These are phyloP conservation scores for Trichoderma simmonsii DNA, from an alignment of 2,329 filamentous ascomycete genomes.

Conservation along the genomic window DNA sequence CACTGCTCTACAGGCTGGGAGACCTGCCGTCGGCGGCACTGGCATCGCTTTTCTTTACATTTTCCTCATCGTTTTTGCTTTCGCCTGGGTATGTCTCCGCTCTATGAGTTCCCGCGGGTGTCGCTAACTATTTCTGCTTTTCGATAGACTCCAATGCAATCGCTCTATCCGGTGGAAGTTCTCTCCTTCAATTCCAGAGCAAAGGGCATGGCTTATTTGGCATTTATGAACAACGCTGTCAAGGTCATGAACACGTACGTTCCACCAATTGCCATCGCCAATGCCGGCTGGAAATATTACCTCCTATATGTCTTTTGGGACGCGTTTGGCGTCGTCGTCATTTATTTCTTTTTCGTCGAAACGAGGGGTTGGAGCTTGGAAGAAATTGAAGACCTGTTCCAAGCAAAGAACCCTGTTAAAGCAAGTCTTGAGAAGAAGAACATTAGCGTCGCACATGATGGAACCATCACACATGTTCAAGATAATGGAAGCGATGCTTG, in stretches of 20 bases:
- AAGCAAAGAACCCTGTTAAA: neutral
- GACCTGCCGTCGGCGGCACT: neutral
- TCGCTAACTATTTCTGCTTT: neutral
- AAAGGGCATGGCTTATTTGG: neutral
- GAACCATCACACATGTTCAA: neutral
- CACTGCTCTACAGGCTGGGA: neutral
- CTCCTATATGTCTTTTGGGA: conserved; percentile 1
- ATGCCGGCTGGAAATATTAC: neutral
- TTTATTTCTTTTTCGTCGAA: conserved; percentile 1
- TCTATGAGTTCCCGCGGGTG: fast-evolving
- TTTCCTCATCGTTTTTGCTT: neutral
- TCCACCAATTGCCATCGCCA: neutral
- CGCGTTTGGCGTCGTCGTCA: neutral
- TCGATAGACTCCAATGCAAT: neutral
- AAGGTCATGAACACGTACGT: conserved; percentile 6
- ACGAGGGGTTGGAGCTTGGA: conserved; percentile 1
- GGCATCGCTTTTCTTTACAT: neutral
- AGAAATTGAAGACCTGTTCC: neutral
- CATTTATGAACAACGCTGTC: conserved; percentile 2
- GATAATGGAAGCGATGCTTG: neutral
- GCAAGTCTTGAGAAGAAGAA: conserved; percentile 2
- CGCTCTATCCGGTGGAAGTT: neutral
- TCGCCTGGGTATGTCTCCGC: neutral
- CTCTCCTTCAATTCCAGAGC: neutral
- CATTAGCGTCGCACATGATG: neutral